These are phyloP conservation scores for Schwanniomyces sp. DNA, from an alignment of 805 yeast genomes.

Conservation along the genomic window DNA sequence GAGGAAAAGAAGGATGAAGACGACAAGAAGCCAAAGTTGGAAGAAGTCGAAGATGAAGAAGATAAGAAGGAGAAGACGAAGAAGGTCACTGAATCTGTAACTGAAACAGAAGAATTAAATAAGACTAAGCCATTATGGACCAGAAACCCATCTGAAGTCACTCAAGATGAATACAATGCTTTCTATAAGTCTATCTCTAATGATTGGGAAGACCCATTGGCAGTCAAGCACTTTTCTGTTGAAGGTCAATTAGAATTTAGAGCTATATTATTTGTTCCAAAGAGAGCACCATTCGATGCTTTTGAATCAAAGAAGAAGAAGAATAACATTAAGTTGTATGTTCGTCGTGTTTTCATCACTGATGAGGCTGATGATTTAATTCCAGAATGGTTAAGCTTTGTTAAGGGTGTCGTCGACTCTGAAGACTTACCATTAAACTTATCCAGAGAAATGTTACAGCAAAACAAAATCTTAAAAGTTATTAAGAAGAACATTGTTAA, in stretches of 20 bases:
- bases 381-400: conserved; percentile 98
- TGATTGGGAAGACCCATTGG: conserved; percentile 99
- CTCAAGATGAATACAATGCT: conserved; percentile 98
- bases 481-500: conserved; percentile 98
- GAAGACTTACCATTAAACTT: conserved; percentile 99
- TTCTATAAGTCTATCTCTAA: conserved; percentile 99
- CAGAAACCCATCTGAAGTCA: conserved; percentile 95
- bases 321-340: conserved; percentile 97
- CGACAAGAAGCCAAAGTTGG: conserved; percentile 73
- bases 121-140: conserved; percentile 99
- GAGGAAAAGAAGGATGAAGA: conserved; percentile 41
- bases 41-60: conserved; percentile 72
- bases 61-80: conserved; percentile 75
- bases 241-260: conserved; percentile 99
- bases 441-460: conserved; percentile 99
- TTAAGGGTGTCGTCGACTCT: conserved; percentile 99
- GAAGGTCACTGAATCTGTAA: conserved; percentile 88
- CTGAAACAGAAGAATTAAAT: conserved; percentile 97
- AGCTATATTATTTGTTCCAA: conserved; percentile 96
- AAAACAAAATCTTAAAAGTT: conserved; percentile 98
- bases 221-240: conserved; percentile 98
- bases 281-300: conserved; percentile 98
- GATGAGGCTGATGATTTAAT: conserved; percentile 99
- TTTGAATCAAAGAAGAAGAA: conserved; percentile 99
- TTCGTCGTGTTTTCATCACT: conserved; percentile 98